A percentile compares a stretch with the other conserved stretches of the same genome.
phyloP scores from a whole-genome alignment of 176 grass and related monocot species.

The Zoysia japonica region DNA sequence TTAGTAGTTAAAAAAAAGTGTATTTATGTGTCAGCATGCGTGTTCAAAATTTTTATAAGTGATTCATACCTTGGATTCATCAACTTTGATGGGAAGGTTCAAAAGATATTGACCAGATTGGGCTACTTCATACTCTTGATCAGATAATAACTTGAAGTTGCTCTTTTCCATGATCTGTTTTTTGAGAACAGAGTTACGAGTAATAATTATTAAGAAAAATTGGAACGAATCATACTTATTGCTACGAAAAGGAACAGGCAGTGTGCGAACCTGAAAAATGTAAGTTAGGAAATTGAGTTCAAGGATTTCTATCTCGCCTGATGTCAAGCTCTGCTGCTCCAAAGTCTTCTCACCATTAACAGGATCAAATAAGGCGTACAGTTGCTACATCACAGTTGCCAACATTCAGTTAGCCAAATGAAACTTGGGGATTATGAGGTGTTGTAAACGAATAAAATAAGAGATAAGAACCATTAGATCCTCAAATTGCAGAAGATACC shows the following conservation, averaged over 20 bases:
- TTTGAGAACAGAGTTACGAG: neutral
- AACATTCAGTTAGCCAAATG: neutral
- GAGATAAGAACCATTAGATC: conserved; percentile 57
- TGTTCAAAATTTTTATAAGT: conserved; percentile 23
- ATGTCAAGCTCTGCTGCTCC: conserved; percentile 68
- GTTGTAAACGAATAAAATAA: conserved; percentile 22
- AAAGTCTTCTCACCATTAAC: conserved; percentile 65
- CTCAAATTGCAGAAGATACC: conserved; percentile 93
- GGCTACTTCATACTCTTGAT: conserved; percentile 87
- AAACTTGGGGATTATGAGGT: conserved; percentile 9
- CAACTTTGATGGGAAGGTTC: conserved; percentile 92
- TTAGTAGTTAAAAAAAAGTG: conserved; percentile 29
- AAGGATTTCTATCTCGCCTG: conserved; percentile 60
- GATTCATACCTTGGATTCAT: conserved; percentile 77
- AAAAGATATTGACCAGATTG: conserved; percentile 93
- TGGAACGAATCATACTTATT: neutral
- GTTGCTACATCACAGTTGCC: conserved; percentile 62
- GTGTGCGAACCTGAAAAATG: conserved; percentile 68
- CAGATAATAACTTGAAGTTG: conserved; percentile 87
- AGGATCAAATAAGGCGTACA: conserved; percentile 82
- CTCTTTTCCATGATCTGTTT: conserved; percentile 97
- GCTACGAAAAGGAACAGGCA: neutral
- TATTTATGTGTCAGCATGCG: neutral
- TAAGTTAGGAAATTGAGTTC: conserved; percentile 84
- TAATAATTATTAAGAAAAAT: neutral